Conservation (phyloP, 2,329 filamentous ascomycete genomes). For the Microsporum audouinii region DNA sequence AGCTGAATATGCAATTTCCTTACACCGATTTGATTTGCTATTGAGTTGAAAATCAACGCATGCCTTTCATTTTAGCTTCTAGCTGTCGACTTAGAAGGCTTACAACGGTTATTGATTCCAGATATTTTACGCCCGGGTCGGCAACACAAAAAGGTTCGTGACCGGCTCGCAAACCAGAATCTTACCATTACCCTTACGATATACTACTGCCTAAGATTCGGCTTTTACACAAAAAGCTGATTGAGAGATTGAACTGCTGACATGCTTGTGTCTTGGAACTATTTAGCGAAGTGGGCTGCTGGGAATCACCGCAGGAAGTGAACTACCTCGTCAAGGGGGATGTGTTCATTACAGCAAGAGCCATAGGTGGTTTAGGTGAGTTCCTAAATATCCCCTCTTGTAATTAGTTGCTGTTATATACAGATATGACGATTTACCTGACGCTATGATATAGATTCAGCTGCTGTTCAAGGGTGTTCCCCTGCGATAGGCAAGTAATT, state of each 20-base stretch:
- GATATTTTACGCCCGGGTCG: conserved; percentile 1
- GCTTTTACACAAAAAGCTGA: not conserved
- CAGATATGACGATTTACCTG: not conserved
- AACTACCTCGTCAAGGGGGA: conserved; percentile 42
- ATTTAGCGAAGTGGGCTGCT: conserved; percentile 40
- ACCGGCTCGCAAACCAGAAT: not conserved
- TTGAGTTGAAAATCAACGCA: not conserved
- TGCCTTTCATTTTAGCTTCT: not conserved
- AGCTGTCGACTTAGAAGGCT: not conserved
- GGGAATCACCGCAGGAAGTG: conserved; percentile 44
- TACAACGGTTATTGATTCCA: not conserved
- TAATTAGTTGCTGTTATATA: not conserved
- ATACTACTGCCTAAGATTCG: not conserved
- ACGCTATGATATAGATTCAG: conserved; percentile 35
- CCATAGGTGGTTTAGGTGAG: conserved; percentile 46
- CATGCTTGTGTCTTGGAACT: not conserved
- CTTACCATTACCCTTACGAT: not conserved
- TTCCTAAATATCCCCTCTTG: not conserved
- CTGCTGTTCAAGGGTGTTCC: conserved; percentile 46
- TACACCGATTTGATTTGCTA: not conserved
- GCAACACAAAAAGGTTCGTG: conserved; percentile 2
- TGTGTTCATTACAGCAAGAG: conserved; percentile 46
- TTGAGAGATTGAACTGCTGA: not conserved
- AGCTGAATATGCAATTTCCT: not conserved
- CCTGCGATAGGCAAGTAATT: conserved; percentile 42